Evolutionary conservation across 2,329 filamentous ascomycete species (phyloP).

Genomic region (Dendrostoma leiphaemia): DNA sequence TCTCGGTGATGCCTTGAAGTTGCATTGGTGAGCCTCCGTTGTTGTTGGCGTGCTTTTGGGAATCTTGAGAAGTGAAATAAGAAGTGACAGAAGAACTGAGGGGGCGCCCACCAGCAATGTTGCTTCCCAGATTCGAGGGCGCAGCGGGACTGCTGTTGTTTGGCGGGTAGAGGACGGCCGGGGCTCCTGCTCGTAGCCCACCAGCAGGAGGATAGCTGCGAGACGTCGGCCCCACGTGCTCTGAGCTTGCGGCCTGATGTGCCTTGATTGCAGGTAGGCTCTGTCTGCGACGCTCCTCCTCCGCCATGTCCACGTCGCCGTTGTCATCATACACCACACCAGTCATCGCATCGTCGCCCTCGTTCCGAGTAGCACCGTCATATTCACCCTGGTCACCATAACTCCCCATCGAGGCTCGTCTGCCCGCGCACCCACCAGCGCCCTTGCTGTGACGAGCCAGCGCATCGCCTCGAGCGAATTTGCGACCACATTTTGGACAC

Average conservation of each 20-base stretch:
- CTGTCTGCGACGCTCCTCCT: conserved; percentile 60
- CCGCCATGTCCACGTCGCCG: conserved; percentile 60
- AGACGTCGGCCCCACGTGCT: conserved; percentile 58
- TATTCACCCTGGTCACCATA: conserved; percentile 78
- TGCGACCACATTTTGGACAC: conserved; percentile 89
- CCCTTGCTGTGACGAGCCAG: conserved; percentile 94
- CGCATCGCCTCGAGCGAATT: conserved; percentile 93
- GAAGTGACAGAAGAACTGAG: not conserved
- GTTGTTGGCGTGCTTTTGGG: conserved; percentile 43
- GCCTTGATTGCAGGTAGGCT: conserved; percentile 75
- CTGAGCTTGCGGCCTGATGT: conserved; percentile 60
- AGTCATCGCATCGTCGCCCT: conserved; percentile 57
- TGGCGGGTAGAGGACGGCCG: conserved; percentile 61
- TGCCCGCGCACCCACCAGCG: conserved; percentile 89
- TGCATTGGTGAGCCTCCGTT: conserved; percentile 60
- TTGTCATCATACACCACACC: conserved; percentile 54
- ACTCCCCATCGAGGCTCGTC: conserved; percentile 80
- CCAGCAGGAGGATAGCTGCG: conserved; percentile 75
- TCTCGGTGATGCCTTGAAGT: conserved; percentile 77
- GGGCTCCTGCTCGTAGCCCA: conserved; percentile 47
- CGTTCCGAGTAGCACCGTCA: conserved; percentile 48
- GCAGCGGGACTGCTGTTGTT: conserved; percentile 48
- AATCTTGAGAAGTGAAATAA: conserved; percentile 18
- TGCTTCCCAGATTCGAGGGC: conserved; percentile 49
- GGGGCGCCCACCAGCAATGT: conserved; percentile 36